Evolutionary conservation across 805 yeast species (phyloP), one percentile per base, ranked within the genome.

Genomic region (Suhomyces sp.): DNA sequence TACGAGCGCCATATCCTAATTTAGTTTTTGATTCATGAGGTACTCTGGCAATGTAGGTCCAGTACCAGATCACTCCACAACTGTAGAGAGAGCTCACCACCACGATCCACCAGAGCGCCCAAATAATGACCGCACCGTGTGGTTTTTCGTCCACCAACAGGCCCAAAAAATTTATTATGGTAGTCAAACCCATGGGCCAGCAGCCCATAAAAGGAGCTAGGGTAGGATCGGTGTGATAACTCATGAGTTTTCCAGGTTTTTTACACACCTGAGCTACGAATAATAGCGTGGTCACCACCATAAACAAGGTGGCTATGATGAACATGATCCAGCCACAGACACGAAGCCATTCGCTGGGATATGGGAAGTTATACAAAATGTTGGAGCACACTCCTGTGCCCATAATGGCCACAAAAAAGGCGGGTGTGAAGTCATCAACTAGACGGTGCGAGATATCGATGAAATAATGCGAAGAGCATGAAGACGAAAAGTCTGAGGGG

Each of bases 341-440:
- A 43, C 69, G 60, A 33, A 86, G 69, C 90, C 91, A 85, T 9
- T 69, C 64, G 0, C 84, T 78, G 2, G 75, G 77, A 60, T 81
- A 87, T 0, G 96, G 90, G 64, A 86, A 90, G 31, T 73, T 65
- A 64, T 82, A 79, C 35, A 91, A 72, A 3, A 89, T 70, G 37
- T 80, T 64, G 3, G 88, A 72, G 1, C 89, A 72, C 39, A 90
- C 87, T 1, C 97, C 96, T 3, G 86, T 79, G 1, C 96, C 97
- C 97, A 91, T 91, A n/a, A 84, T 80, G 46, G 83, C 75, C 22
- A 87, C 85, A 68, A 85, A 89, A 77, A 84, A 85, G 6, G 75
- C 74, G 1, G 89, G 87, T 9, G 63, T 44, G 52, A 71, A 72
- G 19, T 62, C 62, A 21, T 53, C 46, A 20, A 68, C 49, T 20